Evolutionary conservation across 352 stramenopile species (phyloP).

Genomic region (Globisporangium orthogonon): DNA sequence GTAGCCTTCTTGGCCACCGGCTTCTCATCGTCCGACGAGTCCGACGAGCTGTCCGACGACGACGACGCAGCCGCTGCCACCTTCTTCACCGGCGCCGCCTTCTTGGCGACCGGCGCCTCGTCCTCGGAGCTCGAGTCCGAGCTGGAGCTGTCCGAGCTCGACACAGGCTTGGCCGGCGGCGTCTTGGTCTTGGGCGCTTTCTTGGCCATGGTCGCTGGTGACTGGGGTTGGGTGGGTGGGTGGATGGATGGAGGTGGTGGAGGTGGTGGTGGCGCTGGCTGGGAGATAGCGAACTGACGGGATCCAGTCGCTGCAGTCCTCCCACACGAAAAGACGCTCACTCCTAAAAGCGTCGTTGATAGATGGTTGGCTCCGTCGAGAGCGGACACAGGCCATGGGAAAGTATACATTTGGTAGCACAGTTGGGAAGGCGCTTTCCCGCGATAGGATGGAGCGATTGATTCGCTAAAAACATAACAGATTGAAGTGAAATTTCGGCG

Average conservation of each 20-base stretch:
- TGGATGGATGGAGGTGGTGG: background rate
- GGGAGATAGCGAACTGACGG: conserved; percentile 15
- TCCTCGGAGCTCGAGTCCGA: conserved; percentile 38
- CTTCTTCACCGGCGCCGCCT: conserved; percentile 7
- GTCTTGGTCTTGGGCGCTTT: conserved; percentile 21
- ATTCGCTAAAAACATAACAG: too few relatives aligned
- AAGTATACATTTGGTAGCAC: background rate
- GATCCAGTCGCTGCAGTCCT: background rate
- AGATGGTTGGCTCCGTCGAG: conserved; percentile 22
- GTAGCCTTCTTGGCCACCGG: conserved; percentile 16
- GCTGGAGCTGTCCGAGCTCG: conserved; percentile 26
- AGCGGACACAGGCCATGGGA: background rate
- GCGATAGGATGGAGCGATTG: too few relatives aligned
- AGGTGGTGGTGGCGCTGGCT: background rate
- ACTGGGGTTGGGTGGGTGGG: background rate
- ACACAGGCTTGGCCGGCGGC: conserved; percentile 23
- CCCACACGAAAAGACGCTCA: conserved; percentile 6
- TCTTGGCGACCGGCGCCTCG: conserved; percentile 22
- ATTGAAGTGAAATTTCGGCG: too few relatives aligned
- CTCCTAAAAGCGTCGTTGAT: background rate
- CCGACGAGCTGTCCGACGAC: conserved; percentile 26
- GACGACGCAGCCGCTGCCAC: background rate
- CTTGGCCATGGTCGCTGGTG: conserved; percentile 25
- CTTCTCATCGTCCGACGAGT: conserved; percentile 30
- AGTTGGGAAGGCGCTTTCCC: too few relatives aligned